Conservation (phyloP, 768 basidiomycete species). For the Amanita pallidorosea region DNA sequence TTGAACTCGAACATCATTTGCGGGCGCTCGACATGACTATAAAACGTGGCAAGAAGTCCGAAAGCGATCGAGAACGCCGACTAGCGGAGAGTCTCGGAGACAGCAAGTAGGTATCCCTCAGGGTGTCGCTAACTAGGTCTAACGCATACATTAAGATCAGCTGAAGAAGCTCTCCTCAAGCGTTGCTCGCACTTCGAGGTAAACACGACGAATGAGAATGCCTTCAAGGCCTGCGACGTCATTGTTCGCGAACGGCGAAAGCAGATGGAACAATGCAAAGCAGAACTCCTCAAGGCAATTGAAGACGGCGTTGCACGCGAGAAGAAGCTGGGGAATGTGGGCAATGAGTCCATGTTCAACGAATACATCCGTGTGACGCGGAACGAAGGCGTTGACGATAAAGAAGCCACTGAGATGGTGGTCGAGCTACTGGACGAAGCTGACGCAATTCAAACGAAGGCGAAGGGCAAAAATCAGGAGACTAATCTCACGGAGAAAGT, state of each 20-base stretch:
- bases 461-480: conserved; percentile 45
- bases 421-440: conserved; percentile 51
- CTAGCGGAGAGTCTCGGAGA: conserved; percentile 80
- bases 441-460: conserved; percentile 34
- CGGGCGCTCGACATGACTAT: conserved; percentile 84
- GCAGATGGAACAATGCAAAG: conserved; percentile 72
- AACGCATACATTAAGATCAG: conserved; percentile 38
- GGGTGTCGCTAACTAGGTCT: conserved; percentile 4
- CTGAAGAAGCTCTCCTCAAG: conserved; percentile 88
- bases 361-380: conserved; percentile 65
- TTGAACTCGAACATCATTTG: conserved; percentile 89
- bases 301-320: conserved; percentile 58
- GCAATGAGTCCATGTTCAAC: conserved; percentile 68
- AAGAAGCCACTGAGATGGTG: conserved; percentile 59
- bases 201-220: conserved; percentile 59
- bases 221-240: conserved; percentile 87
- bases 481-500: conserved; percentile 40
- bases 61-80: conserved; percentile 85
- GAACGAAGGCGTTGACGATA: conserved; percentile 67
- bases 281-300: conserved; percentile 59
- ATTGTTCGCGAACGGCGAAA: conserved; percentile 75
- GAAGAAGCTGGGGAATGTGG: conserved; percentile 49
- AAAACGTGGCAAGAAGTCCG: conserved; percentile 49
- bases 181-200: conserved; percentile 93
- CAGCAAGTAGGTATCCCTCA: conserved; percentile 52